phyloP scores from a whole-genome alignment of 805 yeast species.

The Candida morakotiae region DNA sequence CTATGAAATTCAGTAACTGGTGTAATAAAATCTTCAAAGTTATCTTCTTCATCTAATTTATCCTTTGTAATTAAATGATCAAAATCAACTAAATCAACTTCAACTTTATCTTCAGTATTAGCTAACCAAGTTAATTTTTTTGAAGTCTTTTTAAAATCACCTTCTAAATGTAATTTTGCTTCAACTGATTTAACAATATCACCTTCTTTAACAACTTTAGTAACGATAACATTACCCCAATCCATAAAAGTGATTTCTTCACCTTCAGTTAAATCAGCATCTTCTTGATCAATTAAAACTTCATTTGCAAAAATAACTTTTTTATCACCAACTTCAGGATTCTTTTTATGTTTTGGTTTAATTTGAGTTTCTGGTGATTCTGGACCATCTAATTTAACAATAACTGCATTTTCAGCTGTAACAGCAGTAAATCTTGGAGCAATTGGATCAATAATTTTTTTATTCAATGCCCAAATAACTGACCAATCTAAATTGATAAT shows the following conservation, averaged over 20 bases:
- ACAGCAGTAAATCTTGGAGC: constrained; percentile 95
- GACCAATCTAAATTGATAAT: constrained; percentile 97
- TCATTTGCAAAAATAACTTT: constrained; percentile 62
- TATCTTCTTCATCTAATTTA: constrained; percentile 90
- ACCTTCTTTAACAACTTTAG: constrained; percentile 63
- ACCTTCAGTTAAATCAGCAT: constrained; percentile 61
- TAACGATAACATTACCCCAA: constrained; percentile 92
- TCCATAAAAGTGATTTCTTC: constrained; percentile 98
- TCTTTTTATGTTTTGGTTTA: constrained; percentile 93
- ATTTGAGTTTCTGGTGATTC: constrained; percentile 57
- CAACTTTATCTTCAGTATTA: constrained; percentile 64
- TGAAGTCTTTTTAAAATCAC: constrained; percentile 95
- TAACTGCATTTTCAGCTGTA: constrained; percentile 59
- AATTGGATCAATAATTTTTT: constrained; percentile 93
- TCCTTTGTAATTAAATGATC: constrained; percentile 95
- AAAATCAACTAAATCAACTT: constrained; percentile 81
- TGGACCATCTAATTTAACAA: constrained; percentile 71
- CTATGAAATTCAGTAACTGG: constrained; percentile 82
- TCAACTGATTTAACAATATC: constrained; percentile 57
- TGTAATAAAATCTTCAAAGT: constrained; percentile 87
- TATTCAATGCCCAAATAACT: constrained; percentile 95
- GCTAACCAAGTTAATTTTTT: constrained; percentile 96
- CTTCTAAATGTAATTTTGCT: constrained; percentile 83
- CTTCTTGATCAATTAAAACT: constrained; percentile 80
- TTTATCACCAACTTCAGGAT: constrained; percentile 85